Conservation (phyloP, 768 basidiomycete genomes). For the Trametopsis cervina region DNA sequence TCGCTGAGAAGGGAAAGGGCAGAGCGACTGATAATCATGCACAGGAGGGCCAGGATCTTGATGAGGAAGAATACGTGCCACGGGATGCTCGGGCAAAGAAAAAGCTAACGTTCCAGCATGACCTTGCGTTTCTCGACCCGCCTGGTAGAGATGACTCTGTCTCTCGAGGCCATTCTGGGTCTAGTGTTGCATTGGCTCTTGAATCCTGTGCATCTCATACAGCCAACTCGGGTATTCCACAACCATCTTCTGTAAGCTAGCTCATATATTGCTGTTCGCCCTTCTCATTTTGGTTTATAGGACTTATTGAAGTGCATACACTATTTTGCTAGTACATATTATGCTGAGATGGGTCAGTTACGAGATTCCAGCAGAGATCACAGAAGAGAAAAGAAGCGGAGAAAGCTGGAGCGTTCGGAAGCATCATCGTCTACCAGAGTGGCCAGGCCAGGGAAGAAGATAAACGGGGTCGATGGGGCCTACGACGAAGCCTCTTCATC, state of each 20-base stretch:
- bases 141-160: background rate
- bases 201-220: constrained; percentile 4
- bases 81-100: constrained; percentile 28
- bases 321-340: constrained; percentile 48
- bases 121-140: constrained; percentile 38
- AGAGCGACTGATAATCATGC: constrained; percentile 10
- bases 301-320: constrained; percentile 48
- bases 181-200: background rate
- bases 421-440: background rate
- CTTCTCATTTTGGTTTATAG: constrained; percentile 20
- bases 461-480: too few species aligned
- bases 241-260: constrained; percentile 46
- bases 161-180: too few species aligned
- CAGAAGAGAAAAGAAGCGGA: constrained; percentile 35
- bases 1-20: constrained; percentile 21
- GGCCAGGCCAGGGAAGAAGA: constrained; percentile 10
- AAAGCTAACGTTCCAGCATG: constrained; percentile 38
- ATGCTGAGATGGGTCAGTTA: constrained; percentile 54
- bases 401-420: constrained; percentile 15
- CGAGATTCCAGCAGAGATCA: constrained; percentile 41
- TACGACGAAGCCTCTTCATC: constrained; percentile 10
- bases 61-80: constrained; percentile 10
- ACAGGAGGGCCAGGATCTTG: constrained; percentile 11
- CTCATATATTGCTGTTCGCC: constrained; percentile 1
- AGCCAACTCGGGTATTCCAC: constrained; percentile 4